Evolutionary conservation across 805 yeast genomes (phyloP).

Genomic region (Kodamaea kakaduensis): DNA sequence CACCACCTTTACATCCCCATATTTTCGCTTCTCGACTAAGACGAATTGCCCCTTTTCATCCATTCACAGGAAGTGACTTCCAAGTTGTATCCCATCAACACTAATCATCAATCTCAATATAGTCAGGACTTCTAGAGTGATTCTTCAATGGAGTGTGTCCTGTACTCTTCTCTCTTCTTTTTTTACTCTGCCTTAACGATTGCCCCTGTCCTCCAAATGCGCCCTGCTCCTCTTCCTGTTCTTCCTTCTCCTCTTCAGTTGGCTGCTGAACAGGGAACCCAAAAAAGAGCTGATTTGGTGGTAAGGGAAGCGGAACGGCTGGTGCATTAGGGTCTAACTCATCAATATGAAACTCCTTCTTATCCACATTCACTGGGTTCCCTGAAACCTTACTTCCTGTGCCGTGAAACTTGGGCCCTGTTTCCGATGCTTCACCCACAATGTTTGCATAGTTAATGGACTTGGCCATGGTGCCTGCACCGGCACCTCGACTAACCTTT

Average conservation of each 20-base stretch:
- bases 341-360: conserved; percentile 32
- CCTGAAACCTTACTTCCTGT: conserved; percentile 73
- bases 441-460: conserved; percentile 62
- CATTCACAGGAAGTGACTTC: too few relatives aligned
- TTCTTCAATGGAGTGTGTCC: conserved; percentile 55
- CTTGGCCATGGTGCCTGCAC: conserved; percentile 73
- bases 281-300: conserved; percentile 85
- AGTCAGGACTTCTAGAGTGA: conserved; percentile 68
- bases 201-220: conserved; percentile 68
- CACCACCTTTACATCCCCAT: too few relatives aligned
- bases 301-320: conserved; percentile 69
- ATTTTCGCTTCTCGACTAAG: too few relatives aligned
- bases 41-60: too few relatives aligned
- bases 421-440: conserved; percentile 37
- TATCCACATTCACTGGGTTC: conserved; percentile 31
- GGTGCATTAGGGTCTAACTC: conserved; percentile 53
- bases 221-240: conserved; percentile 15
- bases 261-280: conserved; percentile 77
- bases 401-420: conserved; percentile 45
- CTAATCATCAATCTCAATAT: conserved; percentile 67
- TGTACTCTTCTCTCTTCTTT: conserved; percentile 56
- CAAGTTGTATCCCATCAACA: not conserved
- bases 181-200: conserved; percentile 64
- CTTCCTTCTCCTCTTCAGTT: conserved; percentile 26
- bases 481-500: conserved; percentile 36